These are phyloP conservation scores for Logfia minima DNA, from an alignment of 129 eudicot genomes.

Conservation along the genomic window DNA sequence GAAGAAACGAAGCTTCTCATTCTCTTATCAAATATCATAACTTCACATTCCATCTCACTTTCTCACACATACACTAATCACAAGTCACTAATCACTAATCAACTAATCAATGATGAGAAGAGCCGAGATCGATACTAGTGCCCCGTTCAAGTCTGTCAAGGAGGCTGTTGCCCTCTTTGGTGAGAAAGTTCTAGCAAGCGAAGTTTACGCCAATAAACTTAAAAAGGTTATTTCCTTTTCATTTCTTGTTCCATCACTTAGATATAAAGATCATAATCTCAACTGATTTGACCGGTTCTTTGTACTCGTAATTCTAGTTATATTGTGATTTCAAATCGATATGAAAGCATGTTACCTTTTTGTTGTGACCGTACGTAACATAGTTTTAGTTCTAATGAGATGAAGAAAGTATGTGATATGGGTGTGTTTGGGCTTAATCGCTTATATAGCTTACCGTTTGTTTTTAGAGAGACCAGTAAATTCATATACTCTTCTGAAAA, in stretches of 20 bases:
- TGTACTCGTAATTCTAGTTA: not conserved
- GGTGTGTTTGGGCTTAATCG: no score
- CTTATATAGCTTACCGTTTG: no score
- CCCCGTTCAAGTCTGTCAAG: conserved; percentile 81
- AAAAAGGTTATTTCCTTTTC: conserved; percentile 44
- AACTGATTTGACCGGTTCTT: not conserved
- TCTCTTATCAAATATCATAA: conserved; percentile 1
- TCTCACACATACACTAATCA: conserved; percentile 7
- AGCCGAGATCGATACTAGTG: conserved; percentile 79
- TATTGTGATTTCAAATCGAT: not conserved
- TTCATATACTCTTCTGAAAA: no score
- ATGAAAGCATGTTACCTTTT: not conserved
- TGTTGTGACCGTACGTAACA: no score
- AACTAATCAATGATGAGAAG: conserved; percentile 31
- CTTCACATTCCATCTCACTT: not conserved
- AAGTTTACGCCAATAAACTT: conserved; percentile 60
- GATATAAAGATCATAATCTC: not conserved
- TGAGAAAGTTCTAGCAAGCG: conserved; percentile 68
- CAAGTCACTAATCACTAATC: not conserved
- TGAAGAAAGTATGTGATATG: no score
- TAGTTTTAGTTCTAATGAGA: no score
- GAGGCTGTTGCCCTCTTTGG: conserved; percentile 84
- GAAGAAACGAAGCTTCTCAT: conserved; percentile 75
- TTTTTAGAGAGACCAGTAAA: no score
- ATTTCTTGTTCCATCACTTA: not conserved